Base-by-base conservation (phyloP, 306 rosid genomes). In the Castanopsis chinensis region DNA sequence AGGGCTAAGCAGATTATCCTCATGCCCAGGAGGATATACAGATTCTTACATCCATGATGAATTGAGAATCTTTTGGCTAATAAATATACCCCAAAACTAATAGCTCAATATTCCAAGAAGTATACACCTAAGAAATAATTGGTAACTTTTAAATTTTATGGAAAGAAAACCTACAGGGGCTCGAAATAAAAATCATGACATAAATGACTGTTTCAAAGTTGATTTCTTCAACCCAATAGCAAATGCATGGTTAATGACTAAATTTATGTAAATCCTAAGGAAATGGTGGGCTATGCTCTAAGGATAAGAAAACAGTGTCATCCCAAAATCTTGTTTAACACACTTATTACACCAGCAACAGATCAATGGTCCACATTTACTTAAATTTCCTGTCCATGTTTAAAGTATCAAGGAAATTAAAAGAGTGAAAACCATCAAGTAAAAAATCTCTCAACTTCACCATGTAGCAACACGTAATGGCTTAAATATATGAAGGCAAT, bases 21-120 rank as follows among this genome's bases (percentile, higher is more conserved):
- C 11, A 37, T 37, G 45, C 45, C 45, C 3, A 7, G 3, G 11
- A 37, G 45, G 45, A 78, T 56, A 74, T 8, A 73, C 6, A 37
- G 79, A 78, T 52, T 19, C 69, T 61, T 28, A 73, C 21, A 30
- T 33, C 28, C 9, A 5, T 59, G 18, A 4, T 59, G 67, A 59
- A 59, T n/a, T 67, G 3, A 76, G 3, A 19, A 65, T 3, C 23
- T 2, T 49, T 71, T 5, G 4, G 4, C 5, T 37, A 70, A 15
- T 9, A 51, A 58, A 37, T 11, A 25, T 4, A 45, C 2, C 27
- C 14, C 28, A 30, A 41, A 59, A 32, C 37, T 19, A 65, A 65
- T 43, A 63, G 52, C 51, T 53, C 61, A 53, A 32, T 13, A 78
- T 71, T 75, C 77, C 1, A 49, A 68, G 72, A 81, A 33, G 72